These are phyloP conservation scores for Pleurotus ostreatus DNA, from an alignment of 768 basidiomycete species.

Conservation along the genomic window DNA sequence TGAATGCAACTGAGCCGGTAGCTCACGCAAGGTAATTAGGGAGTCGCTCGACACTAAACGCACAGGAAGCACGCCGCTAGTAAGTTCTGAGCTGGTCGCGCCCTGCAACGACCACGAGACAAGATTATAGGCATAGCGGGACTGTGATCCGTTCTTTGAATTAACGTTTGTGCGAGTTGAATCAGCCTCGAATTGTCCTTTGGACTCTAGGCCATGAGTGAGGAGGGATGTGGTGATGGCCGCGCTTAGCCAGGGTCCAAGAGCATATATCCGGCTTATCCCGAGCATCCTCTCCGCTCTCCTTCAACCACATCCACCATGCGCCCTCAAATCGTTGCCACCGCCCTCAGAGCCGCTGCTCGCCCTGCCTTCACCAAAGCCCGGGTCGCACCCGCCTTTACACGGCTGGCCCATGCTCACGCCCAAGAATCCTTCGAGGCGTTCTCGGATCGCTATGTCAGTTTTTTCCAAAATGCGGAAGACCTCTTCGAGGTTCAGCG, in stretches of 20 bases:
- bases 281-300: conserved; percentile 1
- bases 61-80: neutral
- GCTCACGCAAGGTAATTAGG: neutral
- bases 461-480: conserved; percentile 88
- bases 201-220: neutral
- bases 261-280: conserved; percentile 3
- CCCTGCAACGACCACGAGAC: neutral
- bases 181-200: neutral
- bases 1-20: no score
- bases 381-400: conserved; percentile 34
- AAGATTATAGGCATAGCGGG: neutral
- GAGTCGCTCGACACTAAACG: neutral
- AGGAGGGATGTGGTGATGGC: neutral
- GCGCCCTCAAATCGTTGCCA: conserved; percentile 57
- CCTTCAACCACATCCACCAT: conserved; percentile 25
- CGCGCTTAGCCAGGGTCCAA: neutral
- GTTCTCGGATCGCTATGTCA: conserved; percentile 90
- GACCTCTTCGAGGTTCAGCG: conserved; percentile 99
- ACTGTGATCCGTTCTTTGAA: neutral
- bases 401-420: conserved; percentile 55
- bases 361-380: conserved; percentile 37
- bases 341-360: conserved; percentile 55
- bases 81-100: neutral
- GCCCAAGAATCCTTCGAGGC: conserved; percentile 90
- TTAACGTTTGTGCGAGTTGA: neutral